Base-by-base conservation (phyloP, 2,329 filamentous ascomycete genomes). In the Arthrinium phaeospermum region DNA sequence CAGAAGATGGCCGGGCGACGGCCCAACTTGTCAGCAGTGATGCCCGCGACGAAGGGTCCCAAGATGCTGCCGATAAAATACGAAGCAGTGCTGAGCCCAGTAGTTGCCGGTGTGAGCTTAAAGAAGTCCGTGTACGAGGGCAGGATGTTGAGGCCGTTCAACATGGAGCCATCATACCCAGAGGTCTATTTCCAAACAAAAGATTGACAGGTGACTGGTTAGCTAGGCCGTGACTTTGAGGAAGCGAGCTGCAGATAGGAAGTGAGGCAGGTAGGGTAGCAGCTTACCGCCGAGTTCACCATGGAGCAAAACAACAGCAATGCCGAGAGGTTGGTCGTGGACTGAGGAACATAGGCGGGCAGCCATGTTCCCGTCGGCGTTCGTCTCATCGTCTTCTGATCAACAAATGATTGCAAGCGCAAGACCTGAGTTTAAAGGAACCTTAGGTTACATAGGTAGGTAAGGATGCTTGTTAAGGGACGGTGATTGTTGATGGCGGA, bases 91-190 rank as follows among this genome's bases (percentile, higher is more conserved):
- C 90, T 89, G 22, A 91, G 82, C 4, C 86, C 87, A 0, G 83
- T 86, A 0, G 87, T 89, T 0, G 86, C 84, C 0, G 85, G 78
- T n/a, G 80, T 89, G 10, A 90, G 83, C 4, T 83, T 75, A 79
- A 91, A 90, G 77, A 90, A 90, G 49, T 88, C 82, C 0, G 83
- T 85, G 76, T 90, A 91, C 0, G 84, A 85, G 0, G 88, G 87
- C 22, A 91, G 77, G 72, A 91, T 90, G 72, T 89, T 88, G 34
- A 91, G 82, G 0, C 86, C 87, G 73, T 90, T 89, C 79, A 89
- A 81, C 81, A 90, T 86, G 1, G 86, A 88, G 3, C 85, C 83
- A 72, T 88, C 85, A 70, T 86, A 86, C 24, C 84, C 81, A 12
- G 67, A 64, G 10, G 53, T 61, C 53, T 53, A 5, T 53, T 34